Conservation (phyloP, 169 alveolate species). For the Toxoplasma gondii region DNA sequence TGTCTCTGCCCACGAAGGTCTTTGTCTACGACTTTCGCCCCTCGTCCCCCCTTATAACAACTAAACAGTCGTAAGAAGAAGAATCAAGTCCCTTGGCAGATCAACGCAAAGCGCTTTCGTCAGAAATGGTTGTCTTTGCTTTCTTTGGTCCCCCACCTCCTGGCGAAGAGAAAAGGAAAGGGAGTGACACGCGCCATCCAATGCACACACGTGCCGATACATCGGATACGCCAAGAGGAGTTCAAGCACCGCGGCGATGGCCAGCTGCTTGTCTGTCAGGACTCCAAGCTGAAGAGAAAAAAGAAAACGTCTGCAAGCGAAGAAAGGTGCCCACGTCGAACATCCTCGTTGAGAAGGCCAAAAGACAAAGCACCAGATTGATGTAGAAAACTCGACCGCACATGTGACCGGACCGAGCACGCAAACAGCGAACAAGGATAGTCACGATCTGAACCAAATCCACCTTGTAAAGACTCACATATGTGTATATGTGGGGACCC, state of each 20-base stretch:
- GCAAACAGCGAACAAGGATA: not conserved
- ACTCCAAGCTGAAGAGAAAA: not conserved
- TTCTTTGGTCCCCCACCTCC: not conserved
- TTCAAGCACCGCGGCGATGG: not conserved
- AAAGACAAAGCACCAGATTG: not conserved
- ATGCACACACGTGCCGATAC: slow-evolving; percentile 24
- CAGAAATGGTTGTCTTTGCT: no score
- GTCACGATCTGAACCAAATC: not conserved
- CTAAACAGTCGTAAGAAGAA: no score
- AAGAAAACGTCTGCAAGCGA: not conserved
- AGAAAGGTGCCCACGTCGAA: not conserved
- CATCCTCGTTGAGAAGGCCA: no score
- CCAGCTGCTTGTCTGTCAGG: slow-evolving; percentile 9
- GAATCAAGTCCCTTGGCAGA: no score
- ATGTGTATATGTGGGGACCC: no score
- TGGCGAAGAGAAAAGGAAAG: not conserved
- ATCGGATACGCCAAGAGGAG: slow-evolving; percentile 12
- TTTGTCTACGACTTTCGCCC: no score
- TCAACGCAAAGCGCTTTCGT: no score
- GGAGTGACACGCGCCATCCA: not conserved
- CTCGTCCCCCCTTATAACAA: no score
- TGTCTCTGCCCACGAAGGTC: no score
- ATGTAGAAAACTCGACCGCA: not conserved
- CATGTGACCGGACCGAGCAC: not conserved
- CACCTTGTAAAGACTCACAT: not conserved